Evolutionary conservation across 305 asterid genomes (phyloP), one percentile per base, ranked within the genome.

Genomic region (Fraxinus nigra): DNA sequence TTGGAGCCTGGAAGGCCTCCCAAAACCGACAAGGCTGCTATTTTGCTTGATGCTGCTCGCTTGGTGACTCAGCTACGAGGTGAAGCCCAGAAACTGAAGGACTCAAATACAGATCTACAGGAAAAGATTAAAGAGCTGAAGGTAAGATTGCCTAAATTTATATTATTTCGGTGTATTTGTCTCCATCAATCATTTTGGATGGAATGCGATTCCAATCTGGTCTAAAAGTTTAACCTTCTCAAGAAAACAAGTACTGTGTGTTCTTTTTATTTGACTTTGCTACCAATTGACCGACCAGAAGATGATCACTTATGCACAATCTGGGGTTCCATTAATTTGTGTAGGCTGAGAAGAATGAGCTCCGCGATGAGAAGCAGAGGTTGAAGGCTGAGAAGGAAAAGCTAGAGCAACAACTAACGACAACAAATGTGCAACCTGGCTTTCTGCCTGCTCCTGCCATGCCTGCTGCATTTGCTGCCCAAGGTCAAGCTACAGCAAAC

Each of bases 341-440:
- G 78, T 83, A 95, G 99, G 85, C 90, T 51, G 98, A 95, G 90
- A 94, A 95, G 87, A 95, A 89, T 30, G 99, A 95, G 89, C 97
- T 95, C 75, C 96, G 99, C 24, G 99, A 95, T 85, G 99, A 95
- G 87, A 95, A 95, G 86, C 99, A 94, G 84, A 90, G 97, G 94
- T 87, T 95, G 22, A 95, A 94, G 92, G 88, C 79, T 56, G 99
- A 95, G 90, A 94, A 95, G 92, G 98, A 95, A 86, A 95, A 91
- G 89, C 89, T 95, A 80, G 99, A 94, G 88, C 95, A 92, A 86
- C 97, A 95, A 90, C 89, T 94, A 28, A 94, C 91, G 92, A 89
- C 90, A 11, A 86, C 89, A 87, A 90, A 63, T 84, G 85, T 88
- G n/a, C 97, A 87, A 76, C 92, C 92, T 9, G 84, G 93, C 77